These are phyloP conservation scores for Spergularia bocconei DNA, from an alignment of 148 eudicot genomes.

Conservation along the genomic window DNA sequence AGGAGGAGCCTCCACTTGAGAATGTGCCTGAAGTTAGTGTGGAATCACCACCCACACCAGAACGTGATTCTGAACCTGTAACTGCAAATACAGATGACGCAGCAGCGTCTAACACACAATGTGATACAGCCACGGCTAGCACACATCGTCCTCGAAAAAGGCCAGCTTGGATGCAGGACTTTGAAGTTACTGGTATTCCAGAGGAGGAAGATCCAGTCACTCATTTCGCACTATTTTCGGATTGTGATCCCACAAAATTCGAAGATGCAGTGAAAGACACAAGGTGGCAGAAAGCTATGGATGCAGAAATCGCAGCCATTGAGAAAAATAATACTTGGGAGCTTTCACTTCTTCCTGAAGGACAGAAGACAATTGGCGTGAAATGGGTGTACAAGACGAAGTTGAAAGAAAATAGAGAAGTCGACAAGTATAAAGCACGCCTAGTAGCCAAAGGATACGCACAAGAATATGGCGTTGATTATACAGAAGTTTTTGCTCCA, in stretches of 20 bases:
- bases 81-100: neutral
- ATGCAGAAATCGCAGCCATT: conserved; percentile 23
- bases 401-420: too few relatives aligned
- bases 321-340: conserved; percentile 22
- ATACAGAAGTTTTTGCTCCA: conserved; percentile 29
- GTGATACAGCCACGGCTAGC: too few relatives aligned
- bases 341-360: conserved; percentile 3
- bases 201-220: neutral
- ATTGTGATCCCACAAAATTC: conserved; percentile 24
- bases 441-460: too few relatives aligned
- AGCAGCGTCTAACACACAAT: neutral
- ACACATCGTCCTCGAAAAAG: neutral
- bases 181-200: conserved; percentile 15
- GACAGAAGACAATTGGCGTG: conserved; percentile 19
- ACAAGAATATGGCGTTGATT: too few relatives aligned
- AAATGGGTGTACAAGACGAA: too few relatives aligned
- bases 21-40: too few relatives aligned
- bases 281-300: conserved; percentile 26
- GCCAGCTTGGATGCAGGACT: conserved; percentile 22
- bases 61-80: neutral
- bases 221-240: conserved; percentile 24
- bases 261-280: conserved; percentile 20
- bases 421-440: too few relatives aligned
- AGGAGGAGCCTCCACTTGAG: neutral
- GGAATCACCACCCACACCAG: neutral